Evolutionary conservation across 2,329 filamentous ascomycete genomes (phyloP), one percentile per base, ranked within the genome.

Genomic region (Sporothrix euskadiensis): DNA sequence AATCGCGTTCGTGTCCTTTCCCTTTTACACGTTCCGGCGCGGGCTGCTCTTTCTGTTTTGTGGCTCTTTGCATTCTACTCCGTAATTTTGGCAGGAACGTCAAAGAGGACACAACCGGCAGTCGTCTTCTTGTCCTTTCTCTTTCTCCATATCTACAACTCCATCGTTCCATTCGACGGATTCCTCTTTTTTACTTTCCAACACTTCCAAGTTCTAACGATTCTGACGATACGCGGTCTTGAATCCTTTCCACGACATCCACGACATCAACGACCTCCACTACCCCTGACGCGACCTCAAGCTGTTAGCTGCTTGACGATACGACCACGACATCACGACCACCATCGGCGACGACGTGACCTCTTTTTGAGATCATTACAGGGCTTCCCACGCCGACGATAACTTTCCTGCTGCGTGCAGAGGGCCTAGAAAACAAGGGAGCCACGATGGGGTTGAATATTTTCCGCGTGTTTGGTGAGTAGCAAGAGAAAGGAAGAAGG

Each of bases 391-490:
- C 30, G 39, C 39, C 44, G 14, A 4, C 14, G 2, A 19, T n/a
- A 47, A n/a, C 30, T 12, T 30, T 66, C 61, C 61, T 66, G 61
- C 61, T 22, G n/a, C 26, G 39, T 47, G 61, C 61, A 66, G 61
- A 44, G 22, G 61, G 26, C 39, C 22, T n/a, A 30, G n/a, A 41
- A 63, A 26, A 35, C 54, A 77, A 77, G 14, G 39, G 39, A 30
- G 73, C 44, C 61, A 69, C 41, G 35, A 88, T 86, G 85, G 78
- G 81, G 81, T 82, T 89, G 78, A 90, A 89, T 82, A 69, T 88
- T 75, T 90, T 90, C 80, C 85, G 88, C 79, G 80, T 90, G 78
- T 80, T 86, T 75, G 88, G 87, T 88, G 35, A 52, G 75, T 73
- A 26, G 26, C 26, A 26, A 26, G 26, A 26, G 26, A 26, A 26